Base-by-base conservation (phyloP, 169 alveolate genomes). In the Cryptosporidium ryanae region DNA sequence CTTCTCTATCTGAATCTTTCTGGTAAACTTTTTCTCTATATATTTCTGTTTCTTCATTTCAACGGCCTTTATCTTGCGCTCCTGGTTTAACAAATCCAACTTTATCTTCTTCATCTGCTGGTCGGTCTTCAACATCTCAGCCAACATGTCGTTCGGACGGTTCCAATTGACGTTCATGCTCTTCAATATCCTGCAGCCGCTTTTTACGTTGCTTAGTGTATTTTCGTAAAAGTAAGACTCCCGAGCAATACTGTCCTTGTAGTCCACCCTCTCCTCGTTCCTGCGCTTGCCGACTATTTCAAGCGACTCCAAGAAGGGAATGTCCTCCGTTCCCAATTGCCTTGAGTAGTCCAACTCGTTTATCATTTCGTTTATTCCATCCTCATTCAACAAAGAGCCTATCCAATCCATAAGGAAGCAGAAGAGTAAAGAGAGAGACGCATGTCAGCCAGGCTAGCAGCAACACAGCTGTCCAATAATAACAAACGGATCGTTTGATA, bases 121-220 rank as follows among this genome's bases (percentile, higher is more conserved):
- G 34, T 83, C 91, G 13, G 84, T 50, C 44, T 83, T 83, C 34
- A 83, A 76, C 91, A 83, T 83, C 31, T 83, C 91, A 15, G 91
- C 91, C 34, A 68, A 65, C 87, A 83, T 68, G 52, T 83, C 91
- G 32, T 83, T 81, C 3, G 91, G 91, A 23, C 91, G 81, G 32
- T 83, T 83, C 87, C 87, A 76, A 15, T 38, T 38, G n/a, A 76
- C 32, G 8, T 25, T 27, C 61, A 76, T 59, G 2, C 29, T 29
- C n/a, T 10, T 55, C 13, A 76, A 4, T 23, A 43, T 57, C 6
- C 38, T n/a, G 21, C 87, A 76, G 8, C 65, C 87, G 15, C 21
- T 48, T 18, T 4, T 61, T 65, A 76, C 87, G 23, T 76, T 76
- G 5, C 71, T 76, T 65, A 76, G 46, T 6, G 87, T 61, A 21